Evolutionary conservation across 441 rosid genomes (phyloP), one percentile per base, ranked within the genome.

Genomic region (Populus hybrid): DNA sequence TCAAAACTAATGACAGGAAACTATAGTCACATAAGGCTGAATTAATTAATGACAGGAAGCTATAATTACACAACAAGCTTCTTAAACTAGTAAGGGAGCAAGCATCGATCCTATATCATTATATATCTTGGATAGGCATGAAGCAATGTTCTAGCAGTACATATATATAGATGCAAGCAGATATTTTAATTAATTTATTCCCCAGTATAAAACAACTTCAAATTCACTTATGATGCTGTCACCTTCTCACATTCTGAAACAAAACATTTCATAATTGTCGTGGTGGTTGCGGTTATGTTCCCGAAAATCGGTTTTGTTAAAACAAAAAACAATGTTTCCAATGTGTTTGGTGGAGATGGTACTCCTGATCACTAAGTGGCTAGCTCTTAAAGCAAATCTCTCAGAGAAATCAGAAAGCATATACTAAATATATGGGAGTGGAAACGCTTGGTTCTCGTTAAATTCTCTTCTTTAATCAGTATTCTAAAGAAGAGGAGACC

Each of bases 381-480:
- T 50, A n/a, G 59, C 38, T 2, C 16, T 50, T 50, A 50, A 50
- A 50, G 59, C 59, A 1, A 16, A 50, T 16, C 59, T 50, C 7
- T 50, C n/a, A 50, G n/a, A 50, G 20, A 50, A 50, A 50, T 50
- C 59, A 50, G 59, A 50, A 50, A 50, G 59, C 59, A 50, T 14
- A 50, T 50, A 50, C n/a, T 50, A 50, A 50, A 50, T n/a, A n/a
- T n/a, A n/a, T 6, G 59, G n/a, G 59, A 50, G 59, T 50, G n/a
- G 63, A 59, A 40, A 14, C 38, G 57, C 4, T 59, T 76, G 76
- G 69, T 38, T 21, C 70, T 21, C 8, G 34, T 36, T 72, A 35
- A n/a, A 35, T 67, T 72, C 83, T 76, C 59, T 67, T 34, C 11
- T 3, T n/a, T 46, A 67, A 80, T 67, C 65, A 28, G 4, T 50